Percentiles rank a stretch among this genome's conserved stretches.
phyloP scores from a whole-genome alignment of 1,284 basidiomycete species.

The Porogramme epimiltina region DNA sequence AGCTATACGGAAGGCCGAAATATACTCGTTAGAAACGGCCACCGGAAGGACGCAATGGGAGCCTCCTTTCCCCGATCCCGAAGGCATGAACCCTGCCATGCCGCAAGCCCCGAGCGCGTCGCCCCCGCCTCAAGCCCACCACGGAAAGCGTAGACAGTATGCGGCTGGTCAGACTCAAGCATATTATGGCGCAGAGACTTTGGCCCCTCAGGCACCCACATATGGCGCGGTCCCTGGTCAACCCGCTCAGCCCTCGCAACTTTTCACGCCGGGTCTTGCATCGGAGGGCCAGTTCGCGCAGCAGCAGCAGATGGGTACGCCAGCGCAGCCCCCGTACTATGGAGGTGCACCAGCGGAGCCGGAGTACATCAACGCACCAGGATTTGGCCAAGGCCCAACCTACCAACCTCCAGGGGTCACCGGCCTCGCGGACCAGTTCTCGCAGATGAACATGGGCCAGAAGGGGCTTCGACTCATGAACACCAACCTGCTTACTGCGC shows the following conservation, averaged over 20 bases:
- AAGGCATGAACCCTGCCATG: slow-evolving; percentile 35
- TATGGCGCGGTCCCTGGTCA: slow-evolving; percentile 39
- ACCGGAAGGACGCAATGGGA: slow-evolving; percentile 73
- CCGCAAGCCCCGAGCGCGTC: slow-evolving; percentile 39
- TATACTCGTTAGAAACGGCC: slow-evolving; percentile 43
- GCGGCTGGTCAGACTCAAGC: slow-evolving; percentile 88
- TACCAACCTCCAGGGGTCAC: slow-evolving; percentile 60
- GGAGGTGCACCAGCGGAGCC: slow-evolving; percentile 42
- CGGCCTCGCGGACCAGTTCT: slow-evolving; percentile 82
- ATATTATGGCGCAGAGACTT: slow-evolving; percentile 65
- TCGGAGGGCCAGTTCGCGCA: slow-evolving; percentile 64
- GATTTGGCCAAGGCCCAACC: slow-evolving; percentile 48
- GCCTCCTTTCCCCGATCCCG: slow-evolving; percentile 37
- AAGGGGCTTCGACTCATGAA: slow-evolving; percentile 79
- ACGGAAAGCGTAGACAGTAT: slow-evolving; percentile 83
- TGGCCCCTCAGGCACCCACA: slow-evolving; percentile 45
- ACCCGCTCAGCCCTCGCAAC: slow-evolving; percentile 55
- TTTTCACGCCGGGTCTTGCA: slow-evolving; percentile 85
- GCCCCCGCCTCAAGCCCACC: slow-evolving; percentile 40
- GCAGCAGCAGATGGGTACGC: slow-evolving; percentile 47
- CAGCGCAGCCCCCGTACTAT: slow-evolving; percentile 49
- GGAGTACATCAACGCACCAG: slow-evolving; percentile 60
- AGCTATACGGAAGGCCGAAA: background rate
- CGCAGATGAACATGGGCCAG: slow-evolving; percentile 81
- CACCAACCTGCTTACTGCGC: slow-evolving; percentile 86